These are phyloP conservation scores for Neonectria neomacrospora DNA, from an alignment of 2,329 filamentous ascomycete genomes.

Conservation along the genomic window DNA sequence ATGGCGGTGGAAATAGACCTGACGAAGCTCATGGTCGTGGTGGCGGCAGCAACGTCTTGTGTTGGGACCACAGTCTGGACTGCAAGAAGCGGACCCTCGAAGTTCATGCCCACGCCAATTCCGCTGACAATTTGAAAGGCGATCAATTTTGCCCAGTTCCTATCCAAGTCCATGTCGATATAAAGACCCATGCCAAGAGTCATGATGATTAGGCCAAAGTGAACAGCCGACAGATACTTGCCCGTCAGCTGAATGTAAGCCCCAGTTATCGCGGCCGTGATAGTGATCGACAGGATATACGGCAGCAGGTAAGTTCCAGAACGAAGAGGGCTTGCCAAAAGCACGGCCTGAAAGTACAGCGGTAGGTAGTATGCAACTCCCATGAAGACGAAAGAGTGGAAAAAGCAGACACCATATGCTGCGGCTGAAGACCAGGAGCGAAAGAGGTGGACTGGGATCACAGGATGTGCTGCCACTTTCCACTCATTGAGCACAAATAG, in stretches of 20 bases:
- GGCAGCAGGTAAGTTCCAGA: conserved; percentile 73
- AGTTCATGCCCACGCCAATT: conserved; percentile 70
- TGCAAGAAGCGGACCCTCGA: conserved; percentile 71
- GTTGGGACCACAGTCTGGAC: conserved; percentile 71
- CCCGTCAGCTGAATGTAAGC: conserved; percentile 64
- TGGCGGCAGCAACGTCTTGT: conserved; percentile 71
- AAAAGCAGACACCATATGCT: conserved; percentile 58
- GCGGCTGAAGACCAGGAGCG: conserved; percentile 65
- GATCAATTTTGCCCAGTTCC: conserved; percentile 60
- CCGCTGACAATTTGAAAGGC: conserved; percentile 69
- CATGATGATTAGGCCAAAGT: conserved; percentile 63
- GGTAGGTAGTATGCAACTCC: conserved; percentile 77
- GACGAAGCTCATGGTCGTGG: conserved; percentile 70
- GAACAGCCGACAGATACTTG: conserved; percentile 66
- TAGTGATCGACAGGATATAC: conserved; percentile 61
- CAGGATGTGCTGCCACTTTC: conserved; percentile 70
- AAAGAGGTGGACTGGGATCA: conserved; percentile 76
- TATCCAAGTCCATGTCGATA: conserved; percentile 64
- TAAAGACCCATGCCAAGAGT: conserved; percentile 69
- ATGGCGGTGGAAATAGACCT: conserved; percentile 72
- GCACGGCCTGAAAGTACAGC: conserved; percentile 77
- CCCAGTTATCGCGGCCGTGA: conserved; percentile 56
- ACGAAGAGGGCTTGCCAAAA: conserved; percentile 68
- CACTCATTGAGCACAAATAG: conserved; percentile 71
- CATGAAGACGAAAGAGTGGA: conserved; percentile 69